These are phyloP conservation scores for Triangularia verruculosa DNA, from an alignment of 2,329 filamentous ascomycete genomes.

Conservation along the genomic window DNA sequence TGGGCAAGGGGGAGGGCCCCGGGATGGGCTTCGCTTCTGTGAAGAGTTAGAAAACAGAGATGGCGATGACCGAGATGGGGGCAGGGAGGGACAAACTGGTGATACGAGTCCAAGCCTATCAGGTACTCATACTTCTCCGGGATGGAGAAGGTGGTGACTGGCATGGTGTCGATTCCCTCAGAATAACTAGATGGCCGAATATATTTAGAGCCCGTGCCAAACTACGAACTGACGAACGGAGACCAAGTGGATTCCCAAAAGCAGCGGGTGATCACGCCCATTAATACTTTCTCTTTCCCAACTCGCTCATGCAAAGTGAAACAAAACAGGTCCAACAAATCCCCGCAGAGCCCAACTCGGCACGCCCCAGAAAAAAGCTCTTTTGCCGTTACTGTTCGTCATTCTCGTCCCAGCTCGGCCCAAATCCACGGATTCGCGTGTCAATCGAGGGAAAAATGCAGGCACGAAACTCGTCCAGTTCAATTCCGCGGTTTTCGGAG, in stretches of 20 bases:
- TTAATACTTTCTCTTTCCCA: neutral
- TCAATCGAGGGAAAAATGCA: neutral
- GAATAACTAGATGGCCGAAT: no score
- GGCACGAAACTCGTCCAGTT: neutral
- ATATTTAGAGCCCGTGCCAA: no score
- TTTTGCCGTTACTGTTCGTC: neutral
- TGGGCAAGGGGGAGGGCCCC: conserved; percentile 71
- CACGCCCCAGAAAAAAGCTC: neutral
- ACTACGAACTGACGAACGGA: no score
- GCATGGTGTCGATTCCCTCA: no score
- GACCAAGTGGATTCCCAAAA: neutral
- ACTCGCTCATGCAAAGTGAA: neutral
- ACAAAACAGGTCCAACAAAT: neutral
- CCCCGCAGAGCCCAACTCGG: neutral
- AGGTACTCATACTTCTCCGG: conserved; percentile 68
- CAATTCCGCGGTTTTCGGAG: conserved; percentile 19
- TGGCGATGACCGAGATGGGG: neutral
- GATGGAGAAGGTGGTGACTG: conserved; percentile 47
- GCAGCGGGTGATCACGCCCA: neutral
- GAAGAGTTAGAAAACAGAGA: neutral
- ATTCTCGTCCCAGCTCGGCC: neutral
- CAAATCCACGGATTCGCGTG: neutral
- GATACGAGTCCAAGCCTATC: conserved; percentile 73
- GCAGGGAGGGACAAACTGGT: conserved; percentile 57
- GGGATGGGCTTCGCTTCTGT: conserved; percentile 71